Evolutionary conservation across 305 asterid genomes (phyloP).

Genomic region (Fraxinus baroniana): DNA sequence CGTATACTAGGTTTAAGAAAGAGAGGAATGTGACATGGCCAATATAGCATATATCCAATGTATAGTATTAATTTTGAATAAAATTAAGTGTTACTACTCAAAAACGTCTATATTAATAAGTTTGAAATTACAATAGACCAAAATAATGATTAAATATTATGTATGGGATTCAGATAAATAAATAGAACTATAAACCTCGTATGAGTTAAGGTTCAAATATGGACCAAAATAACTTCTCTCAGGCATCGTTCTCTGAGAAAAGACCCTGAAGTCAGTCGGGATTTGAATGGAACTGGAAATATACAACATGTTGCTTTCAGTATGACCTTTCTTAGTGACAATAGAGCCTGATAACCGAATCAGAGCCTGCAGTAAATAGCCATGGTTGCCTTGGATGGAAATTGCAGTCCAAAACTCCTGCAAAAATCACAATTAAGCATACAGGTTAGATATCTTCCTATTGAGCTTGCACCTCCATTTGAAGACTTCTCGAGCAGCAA

Average conservation of each 20-base stretch:
- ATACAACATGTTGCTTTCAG: neutral
- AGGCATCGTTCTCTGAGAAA: neutral
- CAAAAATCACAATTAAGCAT: constrained; percentile 13
- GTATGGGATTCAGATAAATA: neutral
- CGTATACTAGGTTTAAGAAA: neutral
- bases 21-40: neutral
- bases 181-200: neutral
- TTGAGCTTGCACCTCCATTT: neutral
- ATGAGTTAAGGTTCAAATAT: neutral
- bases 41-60: neutral
- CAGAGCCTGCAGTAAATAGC: constrained; percentile 91
- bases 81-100: neutral
- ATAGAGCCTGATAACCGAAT: constrained; percentile 71
- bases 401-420: constrained; percentile 91
- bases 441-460: neutral
- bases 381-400: constrained; percentile 98
- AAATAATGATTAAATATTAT: neutral
- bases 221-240: neutral
- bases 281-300: neutral
- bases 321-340: constrained; percentile 44
- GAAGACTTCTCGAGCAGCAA: neutral
- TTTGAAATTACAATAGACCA: neutral
- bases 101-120: neutral
- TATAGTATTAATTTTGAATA: neutral
- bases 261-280: neutral